phyloP scores from a whole-genome alignment of 2,329 filamentous ascomycete genomes.

The Rutstroemia sp. region DNA sequence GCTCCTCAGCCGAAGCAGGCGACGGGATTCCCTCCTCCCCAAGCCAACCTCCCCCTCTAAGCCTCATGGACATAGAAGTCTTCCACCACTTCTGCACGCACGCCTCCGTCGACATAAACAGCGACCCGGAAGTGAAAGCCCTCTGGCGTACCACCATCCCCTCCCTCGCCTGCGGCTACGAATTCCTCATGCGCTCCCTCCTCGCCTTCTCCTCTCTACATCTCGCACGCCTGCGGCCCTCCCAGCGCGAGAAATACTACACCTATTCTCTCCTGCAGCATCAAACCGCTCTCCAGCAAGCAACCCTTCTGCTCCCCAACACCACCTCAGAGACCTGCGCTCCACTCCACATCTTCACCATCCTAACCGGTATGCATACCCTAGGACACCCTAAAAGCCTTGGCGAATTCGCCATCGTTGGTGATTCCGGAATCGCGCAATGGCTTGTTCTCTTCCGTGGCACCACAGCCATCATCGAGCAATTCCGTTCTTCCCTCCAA shows the following conservation, averaged over 20 bases:
- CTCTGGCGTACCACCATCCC: conserved; percentile 39
- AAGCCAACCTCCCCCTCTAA: neutral
- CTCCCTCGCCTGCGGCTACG: conserved; percentile 34
- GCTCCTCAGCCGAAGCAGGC: neutral
- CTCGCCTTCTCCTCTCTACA: conserved; percentile 41
- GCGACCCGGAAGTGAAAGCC: conserved; percentile 32
- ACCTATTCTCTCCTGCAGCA: conserved; percentile 31
- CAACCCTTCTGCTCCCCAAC: conserved; percentile 26
- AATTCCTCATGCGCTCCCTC: conserved; percentile 38
- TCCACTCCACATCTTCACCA: conserved; percentile 31
- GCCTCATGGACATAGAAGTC: conserved; percentile 36
- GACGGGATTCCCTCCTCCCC: neutral
- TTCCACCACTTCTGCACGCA: conserved; percentile 42
- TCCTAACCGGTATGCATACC: conserved; percentile 29
- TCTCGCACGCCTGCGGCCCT: conserved; percentile 33
- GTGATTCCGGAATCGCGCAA: conserved; percentile 25
- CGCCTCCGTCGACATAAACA: conserved; percentile 38
- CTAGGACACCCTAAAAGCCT: conserved; percentile 28
- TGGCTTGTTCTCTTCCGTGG: conserved; percentile 29
- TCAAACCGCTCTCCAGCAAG: conserved; percentile 18
- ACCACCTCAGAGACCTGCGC: conserved; percentile 25
- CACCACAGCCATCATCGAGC: neutral
- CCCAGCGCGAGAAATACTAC: conserved; percentile 30
- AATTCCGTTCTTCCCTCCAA: neutral
- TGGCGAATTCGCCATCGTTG: conserved; percentile 29